Evolutionary conservation across 2,329 filamentous ascomycete species (phyloP).

Genomic region (Penicillium rolfsii): DNA sequence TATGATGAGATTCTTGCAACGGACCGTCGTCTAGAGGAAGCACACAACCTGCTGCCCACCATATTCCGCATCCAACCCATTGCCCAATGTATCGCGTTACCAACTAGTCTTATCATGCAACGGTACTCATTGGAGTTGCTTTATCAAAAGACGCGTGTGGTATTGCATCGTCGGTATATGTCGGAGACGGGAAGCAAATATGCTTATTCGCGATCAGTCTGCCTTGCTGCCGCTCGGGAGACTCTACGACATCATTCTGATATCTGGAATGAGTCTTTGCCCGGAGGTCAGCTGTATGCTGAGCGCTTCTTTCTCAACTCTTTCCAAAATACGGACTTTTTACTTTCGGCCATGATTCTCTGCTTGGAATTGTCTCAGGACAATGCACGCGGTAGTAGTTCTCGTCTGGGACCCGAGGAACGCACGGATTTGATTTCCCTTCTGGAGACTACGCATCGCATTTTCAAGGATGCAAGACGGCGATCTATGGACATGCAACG

Average conservation of each 20-base stretch:
- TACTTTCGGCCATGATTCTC: conserved; percentile 64
- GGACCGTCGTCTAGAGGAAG: conserved; percentile 42
- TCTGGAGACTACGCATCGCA: conserved; percentile 33
- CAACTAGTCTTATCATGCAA: conserved; percentile 56
- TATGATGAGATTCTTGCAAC: conserved; percentile 44
- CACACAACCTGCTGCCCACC: conserved; percentile 28
- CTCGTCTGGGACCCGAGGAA: conserved; percentile 11
- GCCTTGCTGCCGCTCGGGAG: conserved; percentile 53
- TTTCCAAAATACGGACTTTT: conserved; percentile 63
- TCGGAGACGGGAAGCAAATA: conserved; percentile 44
- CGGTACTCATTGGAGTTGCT: conserved; percentile 57
- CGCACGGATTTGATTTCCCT: conserved; percentile 30
- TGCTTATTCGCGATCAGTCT: conserved; percentile 50
- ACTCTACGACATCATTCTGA: conserved; percentile 56
- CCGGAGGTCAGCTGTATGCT: conserved; percentile 57
- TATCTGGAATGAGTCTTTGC: conserved; percentile 55
- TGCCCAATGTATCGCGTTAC: conserved; percentile 50
- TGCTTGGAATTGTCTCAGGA: conserved; percentile 50
- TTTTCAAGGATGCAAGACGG: conserved; percentile 30
- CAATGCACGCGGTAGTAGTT: conserved; percentile 16
- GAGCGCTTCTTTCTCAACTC: conserved; percentile 63
- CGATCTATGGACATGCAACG: conserved; percentile 36
- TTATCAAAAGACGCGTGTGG: conserved; percentile 55
- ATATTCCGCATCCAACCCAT: conserved; percentile 33
- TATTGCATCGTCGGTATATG: conserved; percentile 60